Base-by-base conservation (phyloP, 768 basidiomycete genomes). In the Boletellus ananiceps region DNA sequence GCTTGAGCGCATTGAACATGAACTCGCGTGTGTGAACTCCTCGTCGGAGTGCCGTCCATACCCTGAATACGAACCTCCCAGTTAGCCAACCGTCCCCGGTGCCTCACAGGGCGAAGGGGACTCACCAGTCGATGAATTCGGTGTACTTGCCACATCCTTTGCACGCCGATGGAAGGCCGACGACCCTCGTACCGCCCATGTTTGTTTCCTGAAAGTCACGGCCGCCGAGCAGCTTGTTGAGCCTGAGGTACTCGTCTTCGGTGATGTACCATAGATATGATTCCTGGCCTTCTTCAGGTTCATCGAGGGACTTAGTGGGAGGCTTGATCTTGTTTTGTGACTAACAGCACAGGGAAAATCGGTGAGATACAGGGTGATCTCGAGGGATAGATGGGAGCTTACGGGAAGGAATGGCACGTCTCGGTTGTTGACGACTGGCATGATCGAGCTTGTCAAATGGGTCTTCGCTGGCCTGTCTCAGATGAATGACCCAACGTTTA, bases 11-110 rank as follows among this genome's bases (percentile, higher is more conserved):
- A 13, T 57, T 56, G 42, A 57, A 57, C 44, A 57, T 56, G 13
- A 57, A 57, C 11, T 51, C 54, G 14, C 54, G 54, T 3, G 54
- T 51, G 35, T 57, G 56, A 6, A 56, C 56, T n/a, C 56, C 56
- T 6, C 56, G 46, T 15, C 44, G 46, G 14, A 57, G 56, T 11
- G 56, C 56, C 15, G 54, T 57, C 56, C 56, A 57, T 1, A 51
- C 54, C 56, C 54, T 56, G 27, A 35, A 19, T 2, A 13, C 8
- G 15, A 34, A 19, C 7, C 5, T 37, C 7, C 8, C 29, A 8
- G 8, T 36, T 18, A 35, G n/a, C 19, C 16, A 8, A 27, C 16
- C 29, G 19, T 29, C 27, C 29, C 29, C 8, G n/a, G 15, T 16
- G 35, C 2, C 8, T 16, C 35, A 16, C 16, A 16, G 6, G 35